phyloP scores from a whole-genome alignment of 2,329 filamentous ascomycete species.

The Talaromyces sp. region DNA sequence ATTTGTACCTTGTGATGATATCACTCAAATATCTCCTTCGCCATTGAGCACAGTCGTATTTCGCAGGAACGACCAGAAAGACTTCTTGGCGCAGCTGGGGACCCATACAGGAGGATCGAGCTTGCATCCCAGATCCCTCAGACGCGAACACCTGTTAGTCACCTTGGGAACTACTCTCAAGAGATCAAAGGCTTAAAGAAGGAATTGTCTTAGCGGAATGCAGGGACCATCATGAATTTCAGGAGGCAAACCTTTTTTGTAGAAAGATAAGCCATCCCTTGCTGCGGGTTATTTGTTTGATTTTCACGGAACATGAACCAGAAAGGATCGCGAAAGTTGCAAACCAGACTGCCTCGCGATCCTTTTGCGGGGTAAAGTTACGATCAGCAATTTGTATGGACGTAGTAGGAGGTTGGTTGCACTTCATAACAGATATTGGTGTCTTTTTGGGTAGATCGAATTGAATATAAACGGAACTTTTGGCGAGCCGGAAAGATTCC shows the following conservation, averaged over 20 bases:
- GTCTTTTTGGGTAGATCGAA: neutral
- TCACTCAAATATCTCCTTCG: neutral
- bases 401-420: neutral
- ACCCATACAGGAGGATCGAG: neutral
- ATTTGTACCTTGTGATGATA: constrained; percentile 3
- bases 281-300: constrained; percentile 13
- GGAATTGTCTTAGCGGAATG: constrained; percentile 17
- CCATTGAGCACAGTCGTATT: neutral
- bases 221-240: constrained; percentile 12
- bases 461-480: neutral
- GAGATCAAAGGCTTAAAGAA: constrained; percentile 1
- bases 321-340: neutral
- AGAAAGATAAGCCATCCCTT: constrained; percentile 12
- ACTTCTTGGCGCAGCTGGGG: constrained; percentile 6
- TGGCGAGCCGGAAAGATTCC: neutral
- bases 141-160: constrained; percentile 13
- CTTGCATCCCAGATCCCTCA: neutral
- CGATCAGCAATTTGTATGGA: neutral
- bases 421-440: neutral
- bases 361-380: constrained; percentile 11
- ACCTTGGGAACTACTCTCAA: neutral
- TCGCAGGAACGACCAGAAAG: neutral
- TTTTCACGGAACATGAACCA: constrained; percentile 1
- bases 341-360: neutral
- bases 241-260: constrained; percentile 4